phyloP scores from a whole-genome alignment of 2,329 filamentous ascomycete species.

The Canariomyces notabilis region DNA sequence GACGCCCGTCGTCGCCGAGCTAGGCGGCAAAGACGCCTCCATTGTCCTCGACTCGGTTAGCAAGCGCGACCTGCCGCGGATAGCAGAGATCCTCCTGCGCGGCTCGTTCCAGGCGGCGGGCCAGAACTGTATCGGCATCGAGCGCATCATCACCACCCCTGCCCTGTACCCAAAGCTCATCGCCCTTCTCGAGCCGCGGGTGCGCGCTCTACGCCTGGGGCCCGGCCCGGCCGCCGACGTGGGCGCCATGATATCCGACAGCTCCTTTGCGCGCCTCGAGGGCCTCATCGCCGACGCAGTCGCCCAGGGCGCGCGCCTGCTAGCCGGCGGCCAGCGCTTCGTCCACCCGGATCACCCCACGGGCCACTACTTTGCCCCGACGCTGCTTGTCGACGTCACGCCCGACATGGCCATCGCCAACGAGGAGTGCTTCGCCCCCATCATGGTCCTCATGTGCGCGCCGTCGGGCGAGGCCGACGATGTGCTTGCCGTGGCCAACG shows the following conservation, averaged over 20 bases:
- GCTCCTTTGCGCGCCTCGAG: constrained; percentile 72
- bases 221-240: constrained; percentile 75
- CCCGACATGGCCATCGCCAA: constrained; percentile 80
- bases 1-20: constrained; percentile 84
- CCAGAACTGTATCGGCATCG: constrained; percentile 97
- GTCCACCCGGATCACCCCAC: constrained; percentile 66
- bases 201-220: constrained; percentile 69
- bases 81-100: constrained; percentile 79
- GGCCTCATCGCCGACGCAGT: constrained; percentile 72
- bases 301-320: constrained; percentile 68
- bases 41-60: constrained; percentile 77
- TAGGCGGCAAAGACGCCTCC: constrained; percentile 92
- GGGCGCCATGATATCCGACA: constrained; percentile 82
- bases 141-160: constrained; percentile 80
- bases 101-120: constrained; percentile 93
- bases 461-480: constrained; percentile 52
- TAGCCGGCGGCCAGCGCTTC: constrained; percentile 71
- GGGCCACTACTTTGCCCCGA: constrained; percentile 91
- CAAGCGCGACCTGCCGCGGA: constrained; percentile 57
- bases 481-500: constrained; percentile 76
- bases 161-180: constrained; percentile 71
- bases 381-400: constrained; percentile 84
- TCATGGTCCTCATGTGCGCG: constrained; percentile 81
- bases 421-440: constrained; percentile 86
- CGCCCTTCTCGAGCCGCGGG: constrained; percentile 64